Conservation (phyloP, 495 filamentous ascomycete species). For the Neurospora tetrasperma region DNA sequence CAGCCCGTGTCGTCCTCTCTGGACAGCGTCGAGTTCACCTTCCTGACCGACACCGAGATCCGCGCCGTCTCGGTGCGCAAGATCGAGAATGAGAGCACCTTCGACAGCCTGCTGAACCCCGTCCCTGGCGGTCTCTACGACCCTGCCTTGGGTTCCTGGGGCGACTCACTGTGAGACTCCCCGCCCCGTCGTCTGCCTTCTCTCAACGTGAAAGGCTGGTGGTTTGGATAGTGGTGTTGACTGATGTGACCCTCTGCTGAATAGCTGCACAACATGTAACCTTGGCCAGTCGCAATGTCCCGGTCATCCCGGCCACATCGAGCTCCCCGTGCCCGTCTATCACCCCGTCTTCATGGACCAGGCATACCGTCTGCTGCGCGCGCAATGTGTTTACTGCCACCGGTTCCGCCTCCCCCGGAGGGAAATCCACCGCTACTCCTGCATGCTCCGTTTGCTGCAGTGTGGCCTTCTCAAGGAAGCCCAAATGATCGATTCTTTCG, state of each 20-base stretch:
- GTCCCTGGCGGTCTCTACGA: conserved; percentile 87
- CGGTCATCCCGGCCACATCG: conserved; percentile 90
- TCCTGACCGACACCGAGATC: conserved; percentile 73
- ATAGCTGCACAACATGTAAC: conserved; percentile 83
- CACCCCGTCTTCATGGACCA: conserved; percentile 93
- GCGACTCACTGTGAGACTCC: conserved; percentile 61
- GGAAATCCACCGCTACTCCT: conserved; percentile 63
- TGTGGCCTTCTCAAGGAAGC: conserved; percentile 71
- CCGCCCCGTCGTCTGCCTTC: background rate
- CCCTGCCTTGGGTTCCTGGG: conserved; percentile 83
- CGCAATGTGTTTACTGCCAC: conserved; percentile 84
- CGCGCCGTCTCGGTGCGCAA: conserved; percentile 80
- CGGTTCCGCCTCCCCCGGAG: conserved; percentile 63
- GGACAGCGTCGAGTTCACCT: conserved; percentile 78
- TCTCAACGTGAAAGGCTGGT: background rate
- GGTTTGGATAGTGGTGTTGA: background rate
- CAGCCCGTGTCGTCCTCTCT: conserved; percentile 80
- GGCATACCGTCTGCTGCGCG: conserved; percentile 66
- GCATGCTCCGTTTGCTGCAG: conserved; percentile 79
- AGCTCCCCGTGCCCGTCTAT: conserved; percentile 84
- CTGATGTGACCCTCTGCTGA: conserved; percentile 10
- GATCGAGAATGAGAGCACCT: conserved; percentile 81
- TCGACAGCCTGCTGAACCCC: conserved; percentile 78
- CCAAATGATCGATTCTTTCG: conserved; percentile 49
- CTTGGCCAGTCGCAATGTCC: conserved; percentile 69